phyloP scores from a whole-genome alignment of 164 flowering plant genomes.

The Litsea cubeba region DNA sequence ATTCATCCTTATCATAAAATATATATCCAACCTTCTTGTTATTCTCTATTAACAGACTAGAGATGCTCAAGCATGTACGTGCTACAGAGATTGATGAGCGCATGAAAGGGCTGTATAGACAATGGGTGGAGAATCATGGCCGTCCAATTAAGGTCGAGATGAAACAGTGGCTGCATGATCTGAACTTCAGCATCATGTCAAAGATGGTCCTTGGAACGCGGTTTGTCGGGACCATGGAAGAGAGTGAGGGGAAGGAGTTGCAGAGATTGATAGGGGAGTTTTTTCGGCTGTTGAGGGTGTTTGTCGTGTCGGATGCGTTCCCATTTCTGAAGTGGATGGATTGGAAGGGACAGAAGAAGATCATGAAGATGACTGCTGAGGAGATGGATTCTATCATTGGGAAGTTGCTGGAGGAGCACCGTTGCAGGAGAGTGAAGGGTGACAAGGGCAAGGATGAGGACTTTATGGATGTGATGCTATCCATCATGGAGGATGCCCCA shows the following conservation, averaged over 20 bases:
- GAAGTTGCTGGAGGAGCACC: slow-evolving; percentile 1
- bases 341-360: slow-evolving; percentile 25
- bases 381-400: slow-evolving; percentile 11
- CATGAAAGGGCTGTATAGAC: not conserved
- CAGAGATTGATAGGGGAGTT: not conserved
- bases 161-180: not conserved
- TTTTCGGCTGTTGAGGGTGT: slow-evolving; percentile 13
- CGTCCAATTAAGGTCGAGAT: not conserved
- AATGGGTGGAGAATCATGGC: not conserved
- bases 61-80: slow-evolving; percentile 4
- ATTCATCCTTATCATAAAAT: too few species aligned
- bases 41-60: not conserved
- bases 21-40: too few species aligned
- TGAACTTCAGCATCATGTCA: not conserved
- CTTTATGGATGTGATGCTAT: slow-evolving; percentile 5
- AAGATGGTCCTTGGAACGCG: slow-evolving; percentile 1
- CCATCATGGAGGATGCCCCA: not conserved
- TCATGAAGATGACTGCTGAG: slow-evolving; percentile 3
- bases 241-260: not conserved
- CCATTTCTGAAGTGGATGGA: slow-evolving; percentile 34
- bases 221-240: not conserved
- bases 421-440: not conserved
- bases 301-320: slow-evolving; percentile 24
- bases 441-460: not conserved
- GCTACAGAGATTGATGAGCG: not conserved